Conservation (phyloP, 768 basidiomycete species). For the Termitomyces sp. region DNA sequence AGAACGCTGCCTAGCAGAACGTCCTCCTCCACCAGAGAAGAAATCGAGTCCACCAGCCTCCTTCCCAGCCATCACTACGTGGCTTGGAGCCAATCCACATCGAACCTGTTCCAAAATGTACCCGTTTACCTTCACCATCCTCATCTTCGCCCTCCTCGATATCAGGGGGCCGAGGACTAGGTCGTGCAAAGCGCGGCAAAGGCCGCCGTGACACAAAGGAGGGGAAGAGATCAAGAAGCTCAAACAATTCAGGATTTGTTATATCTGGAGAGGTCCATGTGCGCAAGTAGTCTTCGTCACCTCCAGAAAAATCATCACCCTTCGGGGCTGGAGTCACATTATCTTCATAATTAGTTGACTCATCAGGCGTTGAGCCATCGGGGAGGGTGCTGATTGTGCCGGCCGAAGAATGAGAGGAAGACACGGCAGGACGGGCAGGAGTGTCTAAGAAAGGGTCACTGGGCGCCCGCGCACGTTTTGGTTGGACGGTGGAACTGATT, state of each 20-base stretch:
- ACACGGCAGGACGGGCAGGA: slow-evolving; percentile 48
- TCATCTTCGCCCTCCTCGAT: slow-evolving; percentile 68
- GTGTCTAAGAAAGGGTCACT: slow-evolving; percentile 81
- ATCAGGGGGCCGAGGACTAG: slow-evolving; percentile 40
- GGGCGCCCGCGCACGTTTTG: slow-evolving; percentile 66
- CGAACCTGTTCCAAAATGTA: slow-evolving; percentile 76
- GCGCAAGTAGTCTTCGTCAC: slow-evolving; percentile 52
- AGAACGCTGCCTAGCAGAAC: slow-evolving; percentile 52
- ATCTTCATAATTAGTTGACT: slow-evolving; percentile 30
- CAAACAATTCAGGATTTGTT: slow-evolving; percentile 64
- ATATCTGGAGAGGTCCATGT: slow-evolving; percentile 83
- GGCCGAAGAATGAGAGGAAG: slow-evolving; percentile 43
- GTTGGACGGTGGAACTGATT: slow-evolving; percentile 38
- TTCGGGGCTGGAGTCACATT: slow-evolving; percentile 29
- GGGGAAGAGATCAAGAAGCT: slow-evolving; percentile 72
- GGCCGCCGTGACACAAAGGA: slow-evolving; percentile 63
- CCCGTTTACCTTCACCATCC: slow-evolving; percentile 45
- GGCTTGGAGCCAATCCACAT: slow-evolving; percentile 70
- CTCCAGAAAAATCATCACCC: slow-evolving; percentile 23
- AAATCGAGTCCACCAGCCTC: slow-evolving; percentile 77
- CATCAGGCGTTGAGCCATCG: slow-evolving; percentile 28
- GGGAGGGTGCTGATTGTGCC: slow-evolving; percentile 25
- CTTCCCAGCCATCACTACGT: slow-evolving; percentile 64
- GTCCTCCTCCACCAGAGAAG: slow-evolving; percentile 73
- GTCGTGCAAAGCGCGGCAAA: slow-evolving; percentile 65